Base-by-base conservation (phyloP, 2,329 filamentous ascomycete species). In the Atkinsonella texensis region DNA sequence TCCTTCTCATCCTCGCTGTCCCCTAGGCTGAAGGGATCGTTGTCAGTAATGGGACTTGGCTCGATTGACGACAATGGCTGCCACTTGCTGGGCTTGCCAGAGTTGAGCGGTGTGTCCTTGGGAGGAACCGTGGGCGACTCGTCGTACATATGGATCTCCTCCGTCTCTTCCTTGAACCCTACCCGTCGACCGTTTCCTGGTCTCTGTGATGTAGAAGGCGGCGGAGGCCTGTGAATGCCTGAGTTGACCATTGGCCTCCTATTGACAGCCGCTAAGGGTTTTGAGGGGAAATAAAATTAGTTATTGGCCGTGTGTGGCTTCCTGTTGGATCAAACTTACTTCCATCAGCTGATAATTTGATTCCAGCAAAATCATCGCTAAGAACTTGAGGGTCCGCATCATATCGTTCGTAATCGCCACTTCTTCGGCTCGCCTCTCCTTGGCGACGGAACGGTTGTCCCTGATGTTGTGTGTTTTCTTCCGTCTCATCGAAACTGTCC, bases 1-100 rank as follows among this genome's bases (percentile, higher is more conserved):
- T 69, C 76, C 70, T 89, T 93, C 68, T 98, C 93, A 58, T 95
- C 90, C 59, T 97, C 91, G 62, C 89, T 95, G 60, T 97, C 91
- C 5, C 93, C 93, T 13, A 98, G 77, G 62, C 89, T 96, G 70
- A 98, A 98, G 0, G 93, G 93, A 63, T 98, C 93, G 60, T 95
- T 91, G 59, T 97, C 89, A 12, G 79, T 77, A 55, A 95, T 85
- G 13, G 91, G 90, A 56, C 80, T 84, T 1, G 90, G 89, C 48
- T 94, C 57, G 13, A 96, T 82, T 0, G 84, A 78, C 12, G 90
- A 89, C 59, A 98, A 73, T 10, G 93, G 91, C 68, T 98, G 91
- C 93, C 93, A 98, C 72, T 98, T 98, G 77, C 90, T 96, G 45
- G 80, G 70, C 71, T 89, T 93, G 46, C 75, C 73, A n/a, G 72